Conservation (phyloP, 75 land plant species). For the Sequoia sempervirens region DNA sequence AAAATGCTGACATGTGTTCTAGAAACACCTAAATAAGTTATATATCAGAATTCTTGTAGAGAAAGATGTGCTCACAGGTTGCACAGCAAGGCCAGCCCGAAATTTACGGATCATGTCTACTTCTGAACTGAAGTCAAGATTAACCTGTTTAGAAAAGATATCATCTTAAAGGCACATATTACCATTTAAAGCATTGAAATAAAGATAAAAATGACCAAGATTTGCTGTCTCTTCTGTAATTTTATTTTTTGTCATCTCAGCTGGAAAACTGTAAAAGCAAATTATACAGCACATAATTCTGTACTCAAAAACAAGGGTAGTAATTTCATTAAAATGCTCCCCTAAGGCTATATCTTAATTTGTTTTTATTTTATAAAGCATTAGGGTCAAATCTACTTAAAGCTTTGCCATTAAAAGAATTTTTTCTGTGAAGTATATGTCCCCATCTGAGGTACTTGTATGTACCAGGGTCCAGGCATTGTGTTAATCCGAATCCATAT, state of each 20-base stretch:
- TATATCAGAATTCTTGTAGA: not conserved
- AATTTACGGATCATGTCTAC: constrained; percentile 93
- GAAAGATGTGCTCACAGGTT: constrained; percentile 64
- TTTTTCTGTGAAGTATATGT: no score
- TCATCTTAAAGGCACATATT: not conserved
- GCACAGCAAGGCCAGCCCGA: constrained; percentile 92
- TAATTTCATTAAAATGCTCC: not conserved
- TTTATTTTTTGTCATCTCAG: not conserved
- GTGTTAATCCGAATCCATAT: no score
- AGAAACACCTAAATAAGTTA: not conserved
- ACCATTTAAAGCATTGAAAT: not conserved
- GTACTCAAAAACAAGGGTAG: not conserved
- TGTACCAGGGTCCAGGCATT: no score
- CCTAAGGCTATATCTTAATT: no score
- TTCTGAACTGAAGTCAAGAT: constrained; percentile 93
- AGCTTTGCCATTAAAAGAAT: no score
- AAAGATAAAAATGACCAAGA: not conserved
- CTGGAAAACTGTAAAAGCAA: not conserved
- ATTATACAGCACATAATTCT: not conserved
- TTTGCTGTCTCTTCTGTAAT: not conserved
- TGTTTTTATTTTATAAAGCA: no score
- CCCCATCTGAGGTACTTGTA: no score
- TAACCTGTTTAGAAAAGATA: constrained; percentile 52
- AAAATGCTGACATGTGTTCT: not conserved
- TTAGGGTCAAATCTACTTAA: no score